Percentiles rank a stretch among this genome's conserved stretches.
These are phyloP conservation scores for Mycena vitilis DNA, from an alignment of 768 basidiomycete genomes.

Conservation along the genomic window DNA sequence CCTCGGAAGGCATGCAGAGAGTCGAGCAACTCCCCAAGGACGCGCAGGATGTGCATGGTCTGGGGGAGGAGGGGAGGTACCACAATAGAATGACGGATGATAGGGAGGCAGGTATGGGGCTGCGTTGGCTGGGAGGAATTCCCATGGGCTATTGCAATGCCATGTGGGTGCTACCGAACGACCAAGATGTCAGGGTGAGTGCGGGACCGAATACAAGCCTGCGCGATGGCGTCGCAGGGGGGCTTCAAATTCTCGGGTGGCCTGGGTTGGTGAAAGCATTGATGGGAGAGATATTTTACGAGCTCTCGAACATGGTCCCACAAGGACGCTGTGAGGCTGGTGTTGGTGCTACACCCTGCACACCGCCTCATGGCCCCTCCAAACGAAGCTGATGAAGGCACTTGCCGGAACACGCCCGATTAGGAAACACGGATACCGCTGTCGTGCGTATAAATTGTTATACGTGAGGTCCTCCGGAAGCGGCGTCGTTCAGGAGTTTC, in stretches of 20 bases:
- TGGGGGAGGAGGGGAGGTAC: slow-evolving; percentile 8
- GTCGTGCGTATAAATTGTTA: too few relatives aligned
- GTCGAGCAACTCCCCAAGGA: slow-evolving; percentile 5
- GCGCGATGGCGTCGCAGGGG: slow-evolving; percentile 7
- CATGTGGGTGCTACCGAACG: slow-evolving; percentile 5
- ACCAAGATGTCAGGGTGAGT: too few relatives aligned
- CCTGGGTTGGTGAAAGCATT: slow-evolving; percentile 5
- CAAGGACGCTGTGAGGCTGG: too few relatives aligned
- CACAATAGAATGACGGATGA: slow-evolving; percentile 10
- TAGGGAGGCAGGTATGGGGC: slow-evolving; percentile 9
- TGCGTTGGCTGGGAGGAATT: neutral
- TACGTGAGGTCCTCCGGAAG: too few relatives aligned
- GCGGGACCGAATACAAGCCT: neutral
- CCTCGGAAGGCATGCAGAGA: neutral
- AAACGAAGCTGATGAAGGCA: too few relatives aligned
- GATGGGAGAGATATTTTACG: neutral
- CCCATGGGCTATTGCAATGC: neutral
- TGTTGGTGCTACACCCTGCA: too few relatives aligned
- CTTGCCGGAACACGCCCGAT: too few relatives aligned
- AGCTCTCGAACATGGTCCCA: slow-evolving; percentile 12
- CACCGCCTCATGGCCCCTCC: too few relatives aligned
- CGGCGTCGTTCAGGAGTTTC: too few relatives aligned
- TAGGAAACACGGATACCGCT: too few relatives aligned
- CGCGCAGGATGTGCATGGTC: slow-evolving; percentile 2
- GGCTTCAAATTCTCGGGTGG: neutral